A percentile compares a stretch with the other conserved stretches of the same genome.
phyloP scores from a whole-genome alignment of 805 yeast species.

The Cephaloascus fragrans region DNA sequence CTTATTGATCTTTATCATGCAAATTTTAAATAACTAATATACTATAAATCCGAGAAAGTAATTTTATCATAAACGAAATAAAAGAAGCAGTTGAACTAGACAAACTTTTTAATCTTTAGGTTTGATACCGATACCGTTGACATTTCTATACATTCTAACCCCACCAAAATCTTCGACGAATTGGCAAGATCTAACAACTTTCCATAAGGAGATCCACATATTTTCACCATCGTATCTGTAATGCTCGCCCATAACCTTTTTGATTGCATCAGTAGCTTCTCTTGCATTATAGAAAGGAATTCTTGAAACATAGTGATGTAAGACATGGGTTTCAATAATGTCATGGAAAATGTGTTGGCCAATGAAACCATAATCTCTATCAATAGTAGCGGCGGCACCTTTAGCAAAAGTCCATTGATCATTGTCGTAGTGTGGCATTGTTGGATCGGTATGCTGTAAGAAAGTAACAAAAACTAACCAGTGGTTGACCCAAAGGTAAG shows the following conservation, averaged over 20 bases:
- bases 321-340: slow-evolving; percentile 83
- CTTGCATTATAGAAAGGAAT: slow-evolving; percentile 87
- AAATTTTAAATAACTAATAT: no score
- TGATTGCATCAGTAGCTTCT: slow-evolving; percentile 67
- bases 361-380: slow-evolving; percentile 72
- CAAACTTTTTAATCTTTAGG: background rate
- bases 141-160: slow-evolving; percentile 65
- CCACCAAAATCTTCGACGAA: slow-evolving; percentile 68
- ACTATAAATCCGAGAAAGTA: no score
- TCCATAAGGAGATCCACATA: slow-evolving; percentile 65
- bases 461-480: slow-evolving; percentile 85
- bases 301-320: slow-evolving; percentile 76
- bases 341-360: slow-evolving; percentile 79
- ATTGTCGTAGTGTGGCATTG: slow-evolving; percentile 72
- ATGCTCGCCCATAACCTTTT: slow-evolving; percentile 78
- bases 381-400: slow-evolving; percentile 87
- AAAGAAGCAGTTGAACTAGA: no score
- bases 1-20: no score
- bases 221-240: slow-evolving; percentile 58
- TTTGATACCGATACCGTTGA: slow-evolving; percentile 46
- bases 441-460: slow-evolving; percentile 74
- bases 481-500: slow-evolving; percentile 76
- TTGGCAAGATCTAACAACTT: slow-evolving; percentile 55
- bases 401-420: slow-evolving; percentile 76
- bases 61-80: no score